Percentiles rank a stretch among this genome's conserved stretches.
Evolutionary conservation across 176 grass and related monocot species (phyloP).

Genomic region (Hsuehochloa calcarea): DNA sequence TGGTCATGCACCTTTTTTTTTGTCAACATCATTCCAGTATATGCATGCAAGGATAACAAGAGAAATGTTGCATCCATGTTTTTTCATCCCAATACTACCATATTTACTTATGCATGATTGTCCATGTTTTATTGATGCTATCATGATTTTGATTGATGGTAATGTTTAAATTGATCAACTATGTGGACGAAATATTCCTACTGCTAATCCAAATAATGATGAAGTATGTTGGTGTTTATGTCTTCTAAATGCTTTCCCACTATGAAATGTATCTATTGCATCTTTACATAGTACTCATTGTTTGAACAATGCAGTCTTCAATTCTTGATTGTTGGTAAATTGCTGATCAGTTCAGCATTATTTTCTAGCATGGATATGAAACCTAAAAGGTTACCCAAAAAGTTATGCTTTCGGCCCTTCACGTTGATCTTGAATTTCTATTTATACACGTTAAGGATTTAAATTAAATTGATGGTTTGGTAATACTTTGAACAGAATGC

Average conservation of each 20-base stretch:
- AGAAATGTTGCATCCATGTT: neutral
- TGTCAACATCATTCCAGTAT: neutral
- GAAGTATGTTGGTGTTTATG: neutral
- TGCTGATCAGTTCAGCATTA: too few species aligned
- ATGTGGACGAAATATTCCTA: neutral
- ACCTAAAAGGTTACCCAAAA: neutral
- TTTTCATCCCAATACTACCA: neutral
- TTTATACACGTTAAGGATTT: neutral
- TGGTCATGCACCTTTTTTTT: neutral
- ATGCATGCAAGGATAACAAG: neutral
- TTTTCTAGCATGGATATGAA: neutral
- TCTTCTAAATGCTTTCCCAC: neutral
- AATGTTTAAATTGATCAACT: constrained; percentile 6
- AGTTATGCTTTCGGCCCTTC: neutral
- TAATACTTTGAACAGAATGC: too few species aligned
- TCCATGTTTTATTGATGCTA: neutral
- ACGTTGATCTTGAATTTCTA: neutral
- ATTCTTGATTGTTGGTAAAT: neutral
- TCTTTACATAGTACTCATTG: too few species aligned
- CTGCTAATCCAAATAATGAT: constrained; percentile 6
- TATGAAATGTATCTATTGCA: neutral
- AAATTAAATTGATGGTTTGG: neutral
- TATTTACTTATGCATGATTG: neutral
- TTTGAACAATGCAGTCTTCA: neutral
- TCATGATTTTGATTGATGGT: neutral